These are phyloP conservation scores for Trichoderma sp. DNA, from an alignment of 2,329 filamentous ascomycete species.

Conservation along the genomic window DNA sequence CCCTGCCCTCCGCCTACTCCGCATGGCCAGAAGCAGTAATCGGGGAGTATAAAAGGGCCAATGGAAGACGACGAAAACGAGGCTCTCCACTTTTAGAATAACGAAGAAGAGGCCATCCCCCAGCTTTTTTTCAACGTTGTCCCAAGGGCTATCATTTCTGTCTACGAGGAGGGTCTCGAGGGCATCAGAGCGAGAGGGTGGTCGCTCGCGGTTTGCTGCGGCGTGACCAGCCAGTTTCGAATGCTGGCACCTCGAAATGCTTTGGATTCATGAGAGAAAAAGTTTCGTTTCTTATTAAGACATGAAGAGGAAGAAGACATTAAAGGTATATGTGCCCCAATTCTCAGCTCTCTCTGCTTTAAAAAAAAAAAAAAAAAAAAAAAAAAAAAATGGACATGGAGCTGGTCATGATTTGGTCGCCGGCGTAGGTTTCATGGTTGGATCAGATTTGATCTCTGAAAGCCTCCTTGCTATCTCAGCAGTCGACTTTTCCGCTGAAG, in stretches of 20 bases:
- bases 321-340: not conserved
- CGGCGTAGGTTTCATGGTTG: not conserved
- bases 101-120: conserved; percentile 15
- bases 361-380: no score
- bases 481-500: not conserved
- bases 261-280: not conserved
- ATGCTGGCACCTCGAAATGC: not conserved
- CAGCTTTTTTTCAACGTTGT: conserved; percentile 6
- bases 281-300: not conserved
- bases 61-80: not conserved
- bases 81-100: conserved; percentile 5
- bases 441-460: not conserved
- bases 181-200: not conserved
- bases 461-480: not conserved
- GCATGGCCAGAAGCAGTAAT: conserved; percentile 8
- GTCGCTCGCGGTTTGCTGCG: not conserved
- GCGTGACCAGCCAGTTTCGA: not conserved
- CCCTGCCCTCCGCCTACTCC: conserved; percentile 2
- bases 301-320: not conserved
- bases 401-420: not conserved
- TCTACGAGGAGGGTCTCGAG: not conserved
- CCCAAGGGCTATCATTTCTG: not conserved
- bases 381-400: not conserved
- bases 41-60: not conserved
- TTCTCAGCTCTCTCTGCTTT: not conserved